Evolutionary conservation across 1,284 basidiomycete species (phyloP), one percentile per base, ranked within the genome.

Genomic region (Takashimella koratensis): DNA sequence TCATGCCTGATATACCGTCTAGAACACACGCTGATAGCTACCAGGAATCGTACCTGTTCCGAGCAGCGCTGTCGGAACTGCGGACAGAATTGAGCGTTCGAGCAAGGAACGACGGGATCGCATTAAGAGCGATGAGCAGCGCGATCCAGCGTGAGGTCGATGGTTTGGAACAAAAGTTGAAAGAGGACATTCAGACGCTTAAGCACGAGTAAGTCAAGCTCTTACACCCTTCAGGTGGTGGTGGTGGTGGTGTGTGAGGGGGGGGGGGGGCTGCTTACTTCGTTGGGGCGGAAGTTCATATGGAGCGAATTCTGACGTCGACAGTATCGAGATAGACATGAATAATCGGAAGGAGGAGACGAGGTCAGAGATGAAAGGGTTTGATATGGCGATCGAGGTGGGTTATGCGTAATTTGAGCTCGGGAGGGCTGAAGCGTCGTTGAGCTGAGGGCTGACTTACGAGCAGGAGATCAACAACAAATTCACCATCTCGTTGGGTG

Each of bases 41-140:
- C n/a, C 62, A 95, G 91, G 88, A 95, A 84, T 91, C 92, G 11
- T 99, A 99, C 73, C 80, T 98, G 23, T 98, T 97, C 76, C 85
- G 86, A 50, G 95, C 96, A 10, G 96, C 95, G 0, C 75, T 98
- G 23, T 88, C 90, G 0, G 93, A 98, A 73, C 79, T 97, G 42
- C 83, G 92, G 16, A 88, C 90, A 4, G 95, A 97, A 67, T 83
- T 91, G 41, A 85, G 86, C 8, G 84, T 93, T 59, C 84, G 84
- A 52, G 86, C 88, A 2, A 83, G 89, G 52, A 95, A 91, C 66
- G 94, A 96, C 67, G 86, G 84, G 16, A 84, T 91, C 16, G 81
- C 87, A 4, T 82, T 98, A 59, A 82, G 86, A 21, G 82, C 89
- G 2, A 80, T 88, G 49, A 86, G 87, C 2, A 79, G 84, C 12